Evolutionary conservation across 345 rosid genomes (phyloP).

Genomic region (Gossypium ekmanianum): DNA sequence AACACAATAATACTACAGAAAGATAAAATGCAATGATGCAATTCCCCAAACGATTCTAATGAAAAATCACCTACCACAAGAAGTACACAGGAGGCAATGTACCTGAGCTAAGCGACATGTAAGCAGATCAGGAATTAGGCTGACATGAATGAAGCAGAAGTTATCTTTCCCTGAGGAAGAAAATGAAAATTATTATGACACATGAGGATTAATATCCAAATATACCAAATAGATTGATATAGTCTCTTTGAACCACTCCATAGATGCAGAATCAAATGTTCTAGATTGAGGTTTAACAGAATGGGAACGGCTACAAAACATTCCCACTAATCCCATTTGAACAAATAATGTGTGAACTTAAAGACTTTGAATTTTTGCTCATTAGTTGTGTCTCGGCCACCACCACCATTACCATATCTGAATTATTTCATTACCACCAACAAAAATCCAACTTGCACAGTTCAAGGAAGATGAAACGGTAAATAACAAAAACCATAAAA

Average conservation of each 20-base stretch:
- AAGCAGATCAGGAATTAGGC: slow-evolving; percentile 90
- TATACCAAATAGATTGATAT: neutral
- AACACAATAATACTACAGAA: neutral
- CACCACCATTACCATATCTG: no score
- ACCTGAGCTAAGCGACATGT: slow-evolving; percentile 98
- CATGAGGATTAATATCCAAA: neutral
- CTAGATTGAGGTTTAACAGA: neutral
- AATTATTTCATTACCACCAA: no score
- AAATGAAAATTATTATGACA: slow-evolving; percentile 24
- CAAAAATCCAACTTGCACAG: no score
- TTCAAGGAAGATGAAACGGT: no score
- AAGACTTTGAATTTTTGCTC: no score
- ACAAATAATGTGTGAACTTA: no score
- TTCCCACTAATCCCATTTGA: neutral
- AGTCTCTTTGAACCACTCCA: neutral
- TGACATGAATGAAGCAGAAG: slow-evolving; percentile 94
- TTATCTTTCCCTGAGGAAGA: slow-evolving; percentile 67
- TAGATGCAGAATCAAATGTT: neutral
- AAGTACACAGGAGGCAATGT: neutral
- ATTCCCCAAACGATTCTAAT: neutral
- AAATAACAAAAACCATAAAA: no score
- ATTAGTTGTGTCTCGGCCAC: no score
- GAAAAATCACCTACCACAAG: neutral
- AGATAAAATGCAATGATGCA: neutral
- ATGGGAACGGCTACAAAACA: neutral